These are phyloP conservation scores for Daldinia sp. DNA, from an alignment of 2,329 filamentous ascomycete species.

Conservation along the genomic window DNA sequence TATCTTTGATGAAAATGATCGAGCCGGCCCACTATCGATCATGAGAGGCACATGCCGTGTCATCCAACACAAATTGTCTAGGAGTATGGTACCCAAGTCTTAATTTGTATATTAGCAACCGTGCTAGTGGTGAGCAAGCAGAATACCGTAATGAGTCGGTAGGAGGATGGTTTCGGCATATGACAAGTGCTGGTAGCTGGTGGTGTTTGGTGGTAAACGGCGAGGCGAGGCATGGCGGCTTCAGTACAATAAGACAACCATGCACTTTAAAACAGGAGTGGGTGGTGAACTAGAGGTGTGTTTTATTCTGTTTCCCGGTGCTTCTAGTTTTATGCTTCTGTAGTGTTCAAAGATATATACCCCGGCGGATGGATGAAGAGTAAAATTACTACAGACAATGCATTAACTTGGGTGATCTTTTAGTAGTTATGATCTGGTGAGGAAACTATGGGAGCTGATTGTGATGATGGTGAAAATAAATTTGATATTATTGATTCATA, in stretches of 20 bases:
- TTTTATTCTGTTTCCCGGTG: not conserved
- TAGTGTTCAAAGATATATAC: not conserved
- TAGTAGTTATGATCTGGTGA: not conserved
- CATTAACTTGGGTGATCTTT: not conserved
- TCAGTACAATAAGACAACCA: constrained; percentile 8
- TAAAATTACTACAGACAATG: not conserved
- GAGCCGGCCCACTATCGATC: constrained; percentile 2
- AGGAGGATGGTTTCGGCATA: constrained; percentile 3
- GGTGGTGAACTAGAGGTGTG: not conserved
- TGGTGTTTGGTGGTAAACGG: not conserved
- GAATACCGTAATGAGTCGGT: constrained; percentile 14
- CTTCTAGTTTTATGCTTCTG: not conserved
- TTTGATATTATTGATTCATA: not conserved
- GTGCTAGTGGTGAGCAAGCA: constrained; percentile 3
- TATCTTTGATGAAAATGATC: constrained; percentile 49
- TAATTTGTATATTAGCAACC: constrained; percentile 33
- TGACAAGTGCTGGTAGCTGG: not conserved
- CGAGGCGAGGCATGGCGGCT: constrained; percentile 3
- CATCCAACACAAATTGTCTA: constrained; percentile 2
- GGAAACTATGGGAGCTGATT: not conserved
- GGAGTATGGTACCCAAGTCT: constrained; percentile 9
- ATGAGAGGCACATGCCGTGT: not conserved
- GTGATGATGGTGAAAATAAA: not conserved
- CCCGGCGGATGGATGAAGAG: not conserved
- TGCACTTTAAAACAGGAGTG: not conserved